Evolutionary conservation across 169 alveolate genomes (phyloP).

Genomic region (Miamiensis avidus): DNA sequence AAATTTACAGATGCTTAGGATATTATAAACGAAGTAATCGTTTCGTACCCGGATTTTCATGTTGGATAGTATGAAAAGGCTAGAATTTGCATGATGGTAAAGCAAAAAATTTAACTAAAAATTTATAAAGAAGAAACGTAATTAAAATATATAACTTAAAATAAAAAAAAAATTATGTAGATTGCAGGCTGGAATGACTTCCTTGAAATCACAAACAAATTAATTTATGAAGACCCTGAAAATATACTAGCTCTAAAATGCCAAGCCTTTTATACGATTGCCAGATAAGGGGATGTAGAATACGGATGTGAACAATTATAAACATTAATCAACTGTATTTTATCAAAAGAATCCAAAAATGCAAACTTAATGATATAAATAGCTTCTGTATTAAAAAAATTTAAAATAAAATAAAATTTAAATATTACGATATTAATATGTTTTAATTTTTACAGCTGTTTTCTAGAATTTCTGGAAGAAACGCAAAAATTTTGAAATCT

Average conservation of each 20-base stretch:
- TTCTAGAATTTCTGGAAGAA: slow-evolving; percentile 79
- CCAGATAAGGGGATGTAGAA: slow-evolving; percentile 79
- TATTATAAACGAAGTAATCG: slow-evolving; percentile 68
- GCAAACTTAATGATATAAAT: slow-evolving; percentile 65
- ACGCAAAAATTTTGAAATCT: slow-evolving; percentile 56
- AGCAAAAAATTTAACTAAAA: slow-evolving; percentile 33
- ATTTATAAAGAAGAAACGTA: neutral
- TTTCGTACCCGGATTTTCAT: slow-evolving; percentile 67
- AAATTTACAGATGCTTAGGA: slow-evolving; percentile 76
- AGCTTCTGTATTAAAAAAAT: slow-evolving; percentile 39
- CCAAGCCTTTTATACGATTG: slow-evolving; percentile 61
- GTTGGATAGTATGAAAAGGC: slow-evolving; percentile 82
- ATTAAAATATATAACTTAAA: neutral
- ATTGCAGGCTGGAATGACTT: slow-evolving; percentile 69
- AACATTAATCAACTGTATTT: slow-evolving; percentile 62
- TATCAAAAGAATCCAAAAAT: slow-evolving; percentile 73
- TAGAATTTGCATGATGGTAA: slow-evolving; percentile 71
- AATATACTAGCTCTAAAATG: slow-evolving; percentile 72
- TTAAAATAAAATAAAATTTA: too few species aligned
- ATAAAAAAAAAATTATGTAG: neutral
- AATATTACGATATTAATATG: too few species aligned
- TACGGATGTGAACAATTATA: slow-evolving; percentile 71
- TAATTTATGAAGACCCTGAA: slow-evolving; percentile 49
- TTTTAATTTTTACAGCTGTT: slow-evolving; percentile 11
- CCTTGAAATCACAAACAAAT: slow-evolving; percentile 58